Percentiles rank a stretch among this genome's conserved stretches.
Conservation (phyloP, 495 filamentous ascomycete genomes). For the Mytilinidion resinicola region DNA sequence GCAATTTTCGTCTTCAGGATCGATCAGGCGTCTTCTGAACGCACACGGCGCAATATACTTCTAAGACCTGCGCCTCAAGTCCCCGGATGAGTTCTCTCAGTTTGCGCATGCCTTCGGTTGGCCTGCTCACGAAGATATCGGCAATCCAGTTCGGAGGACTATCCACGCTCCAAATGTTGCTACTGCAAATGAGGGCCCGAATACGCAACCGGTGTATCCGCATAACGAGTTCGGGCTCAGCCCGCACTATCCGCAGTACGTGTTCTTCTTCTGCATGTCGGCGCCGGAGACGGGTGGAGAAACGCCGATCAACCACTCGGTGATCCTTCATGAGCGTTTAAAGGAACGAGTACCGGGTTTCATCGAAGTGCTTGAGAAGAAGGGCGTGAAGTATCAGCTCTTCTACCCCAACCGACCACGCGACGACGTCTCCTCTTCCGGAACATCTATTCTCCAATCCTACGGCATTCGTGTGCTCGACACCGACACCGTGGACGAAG, state of each 20-base stretch:
- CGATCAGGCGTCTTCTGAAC: slow-evolving; percentile 1
- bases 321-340: slow-evolving; percentile 9
- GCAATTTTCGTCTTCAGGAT: background rate
- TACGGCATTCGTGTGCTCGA: slow-evolving; percentile 9
- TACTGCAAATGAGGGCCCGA: slow-evolving; percentile 14
- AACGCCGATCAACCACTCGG: slow-evolving; percentile 17
- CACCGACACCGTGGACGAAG: background rate
- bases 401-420: slow-evolving; percentile 5
- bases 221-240: slow-evolving; percentile 17
- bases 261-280: slow-evolving; percentile 6
- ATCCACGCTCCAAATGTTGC: slow-evolving; percentile 10
- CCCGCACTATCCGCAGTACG: slow-evolving; percentile 12
- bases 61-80: slow-evolving; percentile 2
- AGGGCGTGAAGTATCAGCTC: slow-evolving; percentile 14
- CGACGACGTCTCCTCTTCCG: background rate
- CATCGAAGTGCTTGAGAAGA: slow-evolving; percentile 5
- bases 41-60: slow-evolving; percentile 13
- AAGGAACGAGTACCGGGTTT: slow-evolving; percentile 10
- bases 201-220: slow-evolving; percentile 15
- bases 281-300: slow-evolving; percentile 14
- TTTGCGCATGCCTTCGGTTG: slow-evolving; percentile 15
- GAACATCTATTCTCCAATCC: slow-evolving; percentile 10
- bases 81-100: slow-evolving; percentile 7
- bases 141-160: slow-evolving; percentile 9
- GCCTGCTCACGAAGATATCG: slow-evolving; percentile 12